phyloP scores from a whole-genome alignment of 2,329 filamentous ascomycete genomes.

The Alternaria viburni region DNA sequence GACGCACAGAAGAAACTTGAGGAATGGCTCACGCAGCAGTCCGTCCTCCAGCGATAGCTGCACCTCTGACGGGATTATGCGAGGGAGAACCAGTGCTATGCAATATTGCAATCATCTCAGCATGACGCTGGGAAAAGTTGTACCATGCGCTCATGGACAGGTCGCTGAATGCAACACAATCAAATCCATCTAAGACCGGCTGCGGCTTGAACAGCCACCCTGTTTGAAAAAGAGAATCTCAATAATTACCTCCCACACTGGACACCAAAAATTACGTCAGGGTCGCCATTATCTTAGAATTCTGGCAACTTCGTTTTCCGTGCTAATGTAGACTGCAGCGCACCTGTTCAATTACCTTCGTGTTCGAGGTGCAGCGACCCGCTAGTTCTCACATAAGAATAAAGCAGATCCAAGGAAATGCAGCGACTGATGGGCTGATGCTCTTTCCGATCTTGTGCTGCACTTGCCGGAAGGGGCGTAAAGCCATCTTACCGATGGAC shows the following conservation, averaged over 20 bases:
- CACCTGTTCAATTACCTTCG: neutral
- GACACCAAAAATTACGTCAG: neutral
- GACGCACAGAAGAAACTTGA: constrained; percentile 31
- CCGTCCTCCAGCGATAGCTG: neutral
- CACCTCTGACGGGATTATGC: neutral
- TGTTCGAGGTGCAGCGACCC: neutral
- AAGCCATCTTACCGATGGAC: neutral
- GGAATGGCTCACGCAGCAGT: constrained; percentile 24
- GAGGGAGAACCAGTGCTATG: neutral
- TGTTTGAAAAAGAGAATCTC: neutral
- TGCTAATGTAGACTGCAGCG: neutral
- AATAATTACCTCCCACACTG: neutral
- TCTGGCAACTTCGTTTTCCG: neutral
- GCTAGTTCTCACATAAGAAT: neutral
- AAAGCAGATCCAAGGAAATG: neutral
- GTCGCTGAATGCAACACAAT: neutral
- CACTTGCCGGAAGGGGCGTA: neutral
- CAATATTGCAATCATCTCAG: neutral
- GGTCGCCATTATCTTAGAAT: neutral
- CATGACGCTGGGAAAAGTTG: neutral
- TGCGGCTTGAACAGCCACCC: neutral
- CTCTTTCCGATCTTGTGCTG: neutral
- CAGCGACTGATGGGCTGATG: neutral
- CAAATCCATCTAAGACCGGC: neutral
- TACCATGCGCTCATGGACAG: neutral